Evolutionary conservation across 2,329 filamentous ascomycete species (phyloP).

Genomic region (Eurotiales sp.): DNA sequence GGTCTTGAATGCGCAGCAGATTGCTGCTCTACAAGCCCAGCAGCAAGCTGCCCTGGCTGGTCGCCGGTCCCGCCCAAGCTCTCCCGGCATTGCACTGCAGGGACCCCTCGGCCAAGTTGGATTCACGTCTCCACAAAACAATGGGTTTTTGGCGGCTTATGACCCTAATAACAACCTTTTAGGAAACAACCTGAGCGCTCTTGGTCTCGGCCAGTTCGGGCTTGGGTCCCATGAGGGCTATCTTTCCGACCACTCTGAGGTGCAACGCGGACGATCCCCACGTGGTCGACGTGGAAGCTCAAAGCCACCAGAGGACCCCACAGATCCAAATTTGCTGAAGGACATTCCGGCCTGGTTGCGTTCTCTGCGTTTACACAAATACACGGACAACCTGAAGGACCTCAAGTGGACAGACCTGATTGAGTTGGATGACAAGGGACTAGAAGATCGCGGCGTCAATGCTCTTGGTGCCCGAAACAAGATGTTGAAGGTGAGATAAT

Average conservation of each 20-base stretch:
- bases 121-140: conserved; percentile 87
- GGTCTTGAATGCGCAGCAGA: conserved; percentile 77
- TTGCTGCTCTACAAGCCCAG: conserved; percentile 74
- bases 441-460: conserved; percentile 91
- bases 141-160: conserved; percentile 88
- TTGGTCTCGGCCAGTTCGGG: conserved; percentile 70
- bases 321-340: conserved; percentile 81
- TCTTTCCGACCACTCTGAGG: conserved; percentile 88
- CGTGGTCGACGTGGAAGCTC: conserved; percentile 89
- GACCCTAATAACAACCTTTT: conserved; percentile 68
- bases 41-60: conserved; percentile 55
- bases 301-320: conserved; percentile 96
- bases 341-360: conserved; percentile 96
- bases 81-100: conserved; percentile 82
- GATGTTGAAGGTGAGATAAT: conserved; percentile 76
- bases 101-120: conserved; percentile 59
- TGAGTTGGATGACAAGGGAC: conserved; percentile 84
- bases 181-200: conserved; percentile 65
- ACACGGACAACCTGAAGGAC: conserved; percentile 96
- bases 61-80: conserved; percentile 80
- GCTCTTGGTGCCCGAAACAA: conserved; percentile 91
- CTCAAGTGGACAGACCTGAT: conserved; percentile 93
- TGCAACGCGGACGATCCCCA: conserved; percentile 84
- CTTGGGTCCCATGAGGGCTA: conserved; percentile 74
- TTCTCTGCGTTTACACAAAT: conserved; percentile 93